These are phyloP conservation scores for Parathielavia hyrcaniae DNA, from an alignment of 495 filamentous ascomycete genomes.

Conservation along the genomic window DNA sequence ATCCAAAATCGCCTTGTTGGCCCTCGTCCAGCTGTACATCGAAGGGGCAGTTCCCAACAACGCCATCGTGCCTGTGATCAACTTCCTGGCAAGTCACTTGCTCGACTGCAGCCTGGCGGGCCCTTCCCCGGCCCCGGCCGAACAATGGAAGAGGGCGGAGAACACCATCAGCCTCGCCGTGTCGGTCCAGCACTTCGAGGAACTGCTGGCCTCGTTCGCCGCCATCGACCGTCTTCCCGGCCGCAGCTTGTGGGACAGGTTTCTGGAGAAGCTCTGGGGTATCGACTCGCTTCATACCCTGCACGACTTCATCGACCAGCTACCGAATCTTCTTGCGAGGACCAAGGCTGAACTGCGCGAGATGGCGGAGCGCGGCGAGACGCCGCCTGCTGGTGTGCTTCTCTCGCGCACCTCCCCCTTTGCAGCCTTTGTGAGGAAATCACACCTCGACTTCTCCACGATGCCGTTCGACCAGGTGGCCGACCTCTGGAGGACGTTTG, in stretches of 20 bases:
- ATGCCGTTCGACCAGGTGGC: constrained; percentile 71
- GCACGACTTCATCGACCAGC: constrained; percentile 61
- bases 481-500: constrained; percentile 72
- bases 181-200: constrained; percentile 62
- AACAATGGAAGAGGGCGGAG: constrained; percentile 39
- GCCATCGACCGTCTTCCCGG: constrained; percentile 65
- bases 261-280: constrained; percentile 77
- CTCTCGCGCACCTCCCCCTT: constrained; percentile 66
- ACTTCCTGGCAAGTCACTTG: constrained; percentile 73
- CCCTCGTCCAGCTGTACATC: constrained; percentile 73
- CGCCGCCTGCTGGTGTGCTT: constrained; percentile 42
- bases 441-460: constrained; percentile 70
- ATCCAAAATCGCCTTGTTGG: constrained; percentile 74
- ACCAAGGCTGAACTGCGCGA: constrained; percentile 50
- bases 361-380: constrained; percentile 34
- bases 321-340: constrained; percentile 54
- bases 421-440: constrained; percentile 73
- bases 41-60: constrained; percentile 66
- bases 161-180: constrained; percentile 47
- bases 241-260: constrained; percentile 74
- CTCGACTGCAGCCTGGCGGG: constrained; percentile 41
- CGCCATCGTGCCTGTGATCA: constrained; percentile 74
- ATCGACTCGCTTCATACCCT: constrained; percentile 74
- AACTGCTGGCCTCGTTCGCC: constrained; percentile 50
- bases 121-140: constrained; percentile 16